Conservation (phyloP, 495 filamentous ascomycete species). For the Astrothelium subdiscretum region DNA sequence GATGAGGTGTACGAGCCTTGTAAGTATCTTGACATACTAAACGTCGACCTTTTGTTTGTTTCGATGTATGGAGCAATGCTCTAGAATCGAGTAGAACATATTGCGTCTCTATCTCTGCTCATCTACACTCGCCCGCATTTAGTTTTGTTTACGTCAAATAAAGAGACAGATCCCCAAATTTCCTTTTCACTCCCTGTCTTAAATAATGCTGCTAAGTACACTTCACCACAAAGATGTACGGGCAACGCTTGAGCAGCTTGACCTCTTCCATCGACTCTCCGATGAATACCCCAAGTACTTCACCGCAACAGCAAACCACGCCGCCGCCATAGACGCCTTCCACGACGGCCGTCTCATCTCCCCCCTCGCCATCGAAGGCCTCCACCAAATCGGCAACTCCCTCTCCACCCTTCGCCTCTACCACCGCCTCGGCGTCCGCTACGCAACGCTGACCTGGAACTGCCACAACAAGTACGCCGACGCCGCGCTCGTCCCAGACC, state of each 20-base stretch:
- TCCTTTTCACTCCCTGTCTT: not conserved
- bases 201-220: not conserved
- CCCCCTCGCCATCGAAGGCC: slow-evolving; percentile 76
- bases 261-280: slow-evolving; percentile 61
- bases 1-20: slow-evolving; percentile 54
- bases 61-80: too few relatives aligned
- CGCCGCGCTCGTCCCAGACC: slow-evolving; percentile 48
- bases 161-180: too few relatives aligned
- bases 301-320: slow-evolving; percentile 44
- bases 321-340: slow-evolving; percentile 49
- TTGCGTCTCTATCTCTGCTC: too few relatives aligned
- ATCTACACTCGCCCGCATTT: too few relatives aligned
- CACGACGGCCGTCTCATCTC: slow-evolving; percentile 48
- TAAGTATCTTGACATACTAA: slow-evolving; percentile 33
- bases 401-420: slow-evolving; percentile 63
- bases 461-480: slow-evolving; percentile 89
- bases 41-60: too few relatives aligned
- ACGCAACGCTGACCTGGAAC: slow-evolving; percentile 85
- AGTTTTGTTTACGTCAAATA: too few relatives aligned
- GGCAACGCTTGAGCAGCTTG: slow-evolving; percentile 70
- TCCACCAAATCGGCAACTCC: slow-evolving; percentile 91
- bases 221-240: slow-evolving; percentile 42
- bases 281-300: slow-evolving; percentile 59
- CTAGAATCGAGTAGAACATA: too few relatives aligned
- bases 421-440: slow-evolving; percentile 72